Percentiles rank a stretch among this genome's conserved stretches.
Conservation (phyloP, 148 eudicot species). For the Heliosperma pusillum region DNA sequence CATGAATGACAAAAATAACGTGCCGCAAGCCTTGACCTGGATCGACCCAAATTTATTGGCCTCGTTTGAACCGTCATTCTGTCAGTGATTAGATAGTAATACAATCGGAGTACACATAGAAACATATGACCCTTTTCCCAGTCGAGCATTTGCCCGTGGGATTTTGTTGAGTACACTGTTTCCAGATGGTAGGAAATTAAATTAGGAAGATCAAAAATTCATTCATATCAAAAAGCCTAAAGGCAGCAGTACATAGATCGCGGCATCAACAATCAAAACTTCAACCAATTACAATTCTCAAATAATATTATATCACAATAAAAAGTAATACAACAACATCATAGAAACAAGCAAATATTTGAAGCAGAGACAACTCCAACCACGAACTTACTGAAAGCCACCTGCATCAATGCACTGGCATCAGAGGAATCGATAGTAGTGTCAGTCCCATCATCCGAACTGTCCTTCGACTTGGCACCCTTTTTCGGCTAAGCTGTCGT, state of each 20-base stretch:
- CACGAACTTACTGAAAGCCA: slow-evolving; percentile 28
- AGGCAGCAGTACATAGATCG: slow-evolving; percentile 14
- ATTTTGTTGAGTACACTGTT: background rate
- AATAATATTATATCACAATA: background rate
- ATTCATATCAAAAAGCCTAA: slow-evolving; percentile 20
- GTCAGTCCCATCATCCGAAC: slow-evolving; percentile 26
- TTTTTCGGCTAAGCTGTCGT: slow-evolving; percentile 35
- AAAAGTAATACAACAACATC: slow-evolving; percentile 6
- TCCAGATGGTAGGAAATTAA: background rate
- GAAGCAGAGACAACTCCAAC: slow-evolving; percentile 20
- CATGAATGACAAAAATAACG: background rate
- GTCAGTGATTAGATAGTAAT: background rate
- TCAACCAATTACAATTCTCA: slow-evolving; percentile 18
- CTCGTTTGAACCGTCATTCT: background rate
- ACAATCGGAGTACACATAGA: background rate
- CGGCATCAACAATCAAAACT: slow-evolving; percentile 30
- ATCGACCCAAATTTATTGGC: background rate
- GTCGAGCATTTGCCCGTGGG: background rate
- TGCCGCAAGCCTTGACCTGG: background rate
- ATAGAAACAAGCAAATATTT: slow-evolving; percentile 22
- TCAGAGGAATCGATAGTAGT: slow-evolving; percentile 30
- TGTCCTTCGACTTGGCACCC: slow-evolving; percentile 30
- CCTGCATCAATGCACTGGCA: slow-evolving; percentile 16
- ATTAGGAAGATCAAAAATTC: background rate
- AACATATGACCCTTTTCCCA: background rate